Conservation (phyloP, 768 basidiomycete genomes). For the Russula compacta region DNA sequence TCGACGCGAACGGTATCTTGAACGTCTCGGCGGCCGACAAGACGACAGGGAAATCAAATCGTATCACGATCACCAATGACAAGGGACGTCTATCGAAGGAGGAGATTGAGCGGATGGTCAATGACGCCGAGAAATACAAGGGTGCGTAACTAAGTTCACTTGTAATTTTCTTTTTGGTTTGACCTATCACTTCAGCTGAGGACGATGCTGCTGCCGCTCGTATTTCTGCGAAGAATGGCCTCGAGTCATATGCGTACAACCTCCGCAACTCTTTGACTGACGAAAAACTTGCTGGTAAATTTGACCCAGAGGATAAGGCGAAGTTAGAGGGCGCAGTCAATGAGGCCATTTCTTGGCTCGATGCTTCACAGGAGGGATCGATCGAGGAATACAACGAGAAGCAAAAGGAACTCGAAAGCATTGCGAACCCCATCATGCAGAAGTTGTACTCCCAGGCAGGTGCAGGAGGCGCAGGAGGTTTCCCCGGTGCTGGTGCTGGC, state of each 20-base stretch:
- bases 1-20: conserved; percentile 93
- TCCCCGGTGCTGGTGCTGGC: conserved; percentile 30
- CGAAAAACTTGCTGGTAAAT: conserved; percentile 81
- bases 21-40: conserved; percentile 95
- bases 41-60: conserved; percentile 93
- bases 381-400: conserved; percentile 91
- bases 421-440: conserved; percentile 72
- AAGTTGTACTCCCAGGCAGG: conserved; percentile 57
- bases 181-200: conserved; percentile 44
- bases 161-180: background rate
- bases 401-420: conserved; percentile 85
- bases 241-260: conserved; percentile 95
- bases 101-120: conserved; percentile 97
- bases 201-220: conserved; percentile 80
- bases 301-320: conserved; percentile 76
- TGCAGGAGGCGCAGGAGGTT: conserved; percentile 47
- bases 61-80: conserved; percentile 92
- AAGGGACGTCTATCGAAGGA: conserved; percentile 96
- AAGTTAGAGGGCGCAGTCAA: conserved; percentile 76
- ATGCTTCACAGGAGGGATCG: conserved; percentile 77
- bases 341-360: conserved; percentile 81
- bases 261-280: conserved; percentile 82
- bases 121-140: conserved; percentile 90
- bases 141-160: conserved; percentile 31
- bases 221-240: conserved; percentile 79